Evolutionary conservation across 345 rosid genomes (phyloP), one percentile per base, ranked within the genome.

Genomic region (Draba incana): DNA sequence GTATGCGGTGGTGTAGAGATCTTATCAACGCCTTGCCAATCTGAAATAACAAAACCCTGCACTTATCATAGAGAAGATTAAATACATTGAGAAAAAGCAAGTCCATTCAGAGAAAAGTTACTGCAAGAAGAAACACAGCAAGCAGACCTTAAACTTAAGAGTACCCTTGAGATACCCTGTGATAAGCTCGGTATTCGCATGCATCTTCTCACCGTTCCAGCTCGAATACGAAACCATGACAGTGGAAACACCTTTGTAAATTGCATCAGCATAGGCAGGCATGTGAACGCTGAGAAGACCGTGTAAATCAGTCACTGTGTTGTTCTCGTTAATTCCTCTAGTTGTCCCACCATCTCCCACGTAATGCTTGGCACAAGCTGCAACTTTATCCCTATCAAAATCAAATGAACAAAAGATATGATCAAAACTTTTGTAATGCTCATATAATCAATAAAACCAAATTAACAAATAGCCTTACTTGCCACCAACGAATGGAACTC

Each of bases 311-410:
- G 71, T 70, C 49, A 83, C 68, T 2, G 98, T 88, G 75, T 93
- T 90, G 79, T 90, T 72, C 79, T 91, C 97, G 42, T 94, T 94
- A 41, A 87, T 76, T 46, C 99, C 99, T 11, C 83, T 58, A 15
- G 86, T 84, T 71, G 99, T 94, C 64, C 99, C 99, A 71, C 99
- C 99, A 80, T 94, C 97, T 68, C 99, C 99, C 58, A 94, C 88
- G 56, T 79, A 94, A 77, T 94, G 99, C 87, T 94, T 91, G 16
- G 99, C 91, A 75, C 99, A 94, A 3, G 99, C 92, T 52, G 86
- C 92, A 76, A 91, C 96, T 77, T 87, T 91, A 48, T 83, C 86
- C 88, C 99, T 94, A 62, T 65, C 20, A 46, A n/a, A 23, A 50
- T 13, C n/a, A 24, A 39, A 38, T 0, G 11, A 11, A 64, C 39